These are phyloP conservation scores for Talaromyces stipitatus DNA, from an alignment of 495 filamentous ascomycete genomes.

Conservation along the genomic window DNA sequence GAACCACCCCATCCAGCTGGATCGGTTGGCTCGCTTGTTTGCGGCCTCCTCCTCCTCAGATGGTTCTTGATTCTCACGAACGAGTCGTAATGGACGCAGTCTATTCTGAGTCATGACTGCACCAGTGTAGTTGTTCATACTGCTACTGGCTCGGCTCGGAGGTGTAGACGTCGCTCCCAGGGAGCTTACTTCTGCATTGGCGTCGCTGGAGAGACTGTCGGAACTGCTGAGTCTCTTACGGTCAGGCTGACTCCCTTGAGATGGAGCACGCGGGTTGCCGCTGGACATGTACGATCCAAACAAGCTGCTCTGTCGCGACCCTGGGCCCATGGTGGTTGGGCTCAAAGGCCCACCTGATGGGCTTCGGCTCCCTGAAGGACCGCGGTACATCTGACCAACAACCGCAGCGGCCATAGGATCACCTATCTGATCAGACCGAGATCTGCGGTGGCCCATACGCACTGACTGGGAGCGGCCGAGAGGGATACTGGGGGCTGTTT, in stretches of 20 bases:
- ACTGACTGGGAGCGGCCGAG: constrained; percentile 58
- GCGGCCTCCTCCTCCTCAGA: constrained; percentile 42
- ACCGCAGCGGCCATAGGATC: constrained; percentile 55
- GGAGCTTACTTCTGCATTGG: constrained; percentile 43
- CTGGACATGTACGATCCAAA: constrained; percentile 36
- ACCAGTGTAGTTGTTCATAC: constrained; percentile 45
- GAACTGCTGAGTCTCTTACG: constrained; percentile 42
- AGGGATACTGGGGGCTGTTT: constrained; percentile 79
- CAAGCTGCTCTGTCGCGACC: constrained; percentile 33
- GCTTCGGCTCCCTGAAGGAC: constrained; percentile 40
- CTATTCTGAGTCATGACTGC: constrained; percentile 67
- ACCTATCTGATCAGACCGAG: constrained; percentile 63
- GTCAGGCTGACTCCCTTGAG: constrained; percentile 38
- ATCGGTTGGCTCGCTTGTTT: constrained; percentile 52
- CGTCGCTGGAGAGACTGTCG: constrained; percentile 53
- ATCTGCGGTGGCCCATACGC: constrained; percentile 51
- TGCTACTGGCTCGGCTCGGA: constrained; percentile 46
- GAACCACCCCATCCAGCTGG: constrained; percentile 58
- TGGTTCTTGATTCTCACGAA: constrained; percentile 57
- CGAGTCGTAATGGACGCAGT: constrained; percentile 76
- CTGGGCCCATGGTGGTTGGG: constrained; percentile 41
- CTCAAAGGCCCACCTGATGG: constrained; percentile 49
- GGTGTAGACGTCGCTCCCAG: constrained; percentile 45
- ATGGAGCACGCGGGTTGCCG: constrained; percentile 43
- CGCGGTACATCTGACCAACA: constrained; percentile 79